Evolutionary conservation across 2,329 filamentous ascomycete genomes (phyloP), one percentile per base, ranked within the genome.

Genomic region (Leptosphaerulina australis): DNA sequence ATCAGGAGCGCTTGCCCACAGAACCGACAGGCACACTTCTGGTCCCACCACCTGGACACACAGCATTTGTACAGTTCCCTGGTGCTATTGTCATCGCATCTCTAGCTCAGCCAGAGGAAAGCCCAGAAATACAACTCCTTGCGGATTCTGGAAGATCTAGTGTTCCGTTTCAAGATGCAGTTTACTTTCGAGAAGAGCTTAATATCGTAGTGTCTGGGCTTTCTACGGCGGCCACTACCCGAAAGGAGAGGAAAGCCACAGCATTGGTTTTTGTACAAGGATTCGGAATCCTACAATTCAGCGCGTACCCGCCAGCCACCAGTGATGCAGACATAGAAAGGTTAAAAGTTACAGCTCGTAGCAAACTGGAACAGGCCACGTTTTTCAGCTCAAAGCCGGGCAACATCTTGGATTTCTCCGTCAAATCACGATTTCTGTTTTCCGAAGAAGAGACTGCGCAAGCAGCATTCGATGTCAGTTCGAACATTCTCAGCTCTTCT

Each of bases 331-430:
- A 62, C 9, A 46, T 51, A 15, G 86, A 67, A 37, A 68, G 67
- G 20, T 55, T 60, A 8, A 76, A 76, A 58, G 83, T 96, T 12
- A 92, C 89, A 1, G 88, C 90, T 5, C 94, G 91, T 74, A 90
- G 86, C 74, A 96, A 94, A 73, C 81, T 99, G 30, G 91, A 97
- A 67, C 92, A 99, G 74, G 92, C 92, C 2, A 88, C 97, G 1
- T 97, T 97, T 74, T 97, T 91, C 68, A 92, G 92, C 2, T 85
- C 84, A 37, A 85, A 89, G 67, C 82, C 87, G 55, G 85, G 90
- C 64, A 97, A 91, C 63, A 88, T 93, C n/a, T 76, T 99, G n/a
- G 86, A 91, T 55, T 91, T 99, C 63, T 83, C 87, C 33, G 82
- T 86, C 33, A 83, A 84, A 56, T 79, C 83, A 29, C 84, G 86